Base-by-base conservation (phyloP, 2,329 filamentous ascomycete species). In the Pestalotiopsis sp. region DNA sequence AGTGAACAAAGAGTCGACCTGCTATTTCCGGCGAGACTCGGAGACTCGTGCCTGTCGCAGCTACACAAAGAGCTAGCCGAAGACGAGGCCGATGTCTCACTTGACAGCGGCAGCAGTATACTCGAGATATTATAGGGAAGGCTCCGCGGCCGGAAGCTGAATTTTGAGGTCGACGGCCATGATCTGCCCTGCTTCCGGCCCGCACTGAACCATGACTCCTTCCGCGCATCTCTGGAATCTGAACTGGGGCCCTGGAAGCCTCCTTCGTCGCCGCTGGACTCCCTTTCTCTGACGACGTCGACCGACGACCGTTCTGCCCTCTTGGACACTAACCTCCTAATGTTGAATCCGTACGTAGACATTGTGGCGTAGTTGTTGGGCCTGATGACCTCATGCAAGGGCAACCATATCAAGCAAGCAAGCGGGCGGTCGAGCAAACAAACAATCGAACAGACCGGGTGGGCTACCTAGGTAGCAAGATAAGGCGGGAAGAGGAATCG, bases 61-160 rank as follows among this genome's bases (percentile, higher is more conserved):
- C 80, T 84, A 72, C 81, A 83, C 74, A 85, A 82, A 76, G 85
- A 86, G 71, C 80, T 84, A 61, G 78, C 79, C 27, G 84, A 82
- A 20, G 83, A 83, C 69, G 83, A 83, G 68, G 79, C 77, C 59
- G 79, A 78, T 13, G 77, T 80, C 64, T 77, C 78, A 66, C 73
- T 78, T n/a, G 80, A 79, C 20, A 82, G 74, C 61, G 81, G 77
- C 63, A 83, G 80, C 27, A 81, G 69, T 56, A 81, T 78, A 27
- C 76, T 77, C 39, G 79, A 74, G 68, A 82, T 79, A 70, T 79
- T 78, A 73, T 83, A 79, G 20, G 36, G 59, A 66, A 82, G 75
- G 68, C 80, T 82, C 69, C 81, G 76, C 70, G 79, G 76, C 67
- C 78, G 80, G 67, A 77, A 79, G 68, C 82, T 77, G 65, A 82